These are phyloP conservation scores for Sporothrix dimorphospora DNA, from an alignment of 2,329 filamentous ascomycete species.

Conservation along the genomic window DNA sequence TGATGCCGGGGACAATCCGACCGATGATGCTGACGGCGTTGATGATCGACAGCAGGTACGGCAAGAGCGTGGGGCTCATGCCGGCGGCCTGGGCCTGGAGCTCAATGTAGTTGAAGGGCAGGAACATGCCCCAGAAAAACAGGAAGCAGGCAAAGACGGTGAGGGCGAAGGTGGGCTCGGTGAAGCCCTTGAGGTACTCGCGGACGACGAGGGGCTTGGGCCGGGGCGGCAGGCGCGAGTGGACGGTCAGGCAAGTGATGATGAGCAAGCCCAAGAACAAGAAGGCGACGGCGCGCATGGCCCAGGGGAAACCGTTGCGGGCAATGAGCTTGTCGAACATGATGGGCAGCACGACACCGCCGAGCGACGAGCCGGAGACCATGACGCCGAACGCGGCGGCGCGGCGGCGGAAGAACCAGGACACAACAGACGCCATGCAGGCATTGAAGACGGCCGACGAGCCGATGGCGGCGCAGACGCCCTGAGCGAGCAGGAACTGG, in stretches of 20 bases:
- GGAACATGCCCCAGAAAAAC: constrained; percentile 59
- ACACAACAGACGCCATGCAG: constrained; percentile 43
- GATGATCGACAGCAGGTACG: constrained; percentile 60
- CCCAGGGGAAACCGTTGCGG: constrained; percentile 48
- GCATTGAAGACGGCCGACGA: constrained; percentile 44
- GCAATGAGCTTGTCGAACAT: constrained; percentile 57
- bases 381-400: constrained; percentile 53
- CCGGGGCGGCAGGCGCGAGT: constrained; percentile 42
- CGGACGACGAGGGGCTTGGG: constrained; percentile 47
- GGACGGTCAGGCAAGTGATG: constrained; percentile 41
- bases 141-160: constrained; percentile 54
- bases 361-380: constrained; percentile 53
- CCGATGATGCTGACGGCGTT: constrained; percentile 56
- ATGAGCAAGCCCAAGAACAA: constrained; percentile 42
- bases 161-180: constrained; percentile 50
- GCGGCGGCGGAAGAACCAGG: constrained; percentile 53
- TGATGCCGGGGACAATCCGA: constrained; percentile 55
- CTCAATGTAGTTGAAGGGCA: constrained; percentile 58
- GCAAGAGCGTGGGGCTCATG: constrained; percentile 46
- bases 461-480: constrained; percentile 41
- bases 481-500: constrained; percentile 47
- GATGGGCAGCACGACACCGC: constrained; percentile 60
- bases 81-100: constrained; percentile 52
- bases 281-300: constrained; percentile 45
- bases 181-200: constrained; percentile 53